Evolutionary conservation across 2,329 filamentous ascomycete genomes (phyloP), one percentile per base, ranked within the genome.

Genomic region (Botrytis deweyae): DNA sequence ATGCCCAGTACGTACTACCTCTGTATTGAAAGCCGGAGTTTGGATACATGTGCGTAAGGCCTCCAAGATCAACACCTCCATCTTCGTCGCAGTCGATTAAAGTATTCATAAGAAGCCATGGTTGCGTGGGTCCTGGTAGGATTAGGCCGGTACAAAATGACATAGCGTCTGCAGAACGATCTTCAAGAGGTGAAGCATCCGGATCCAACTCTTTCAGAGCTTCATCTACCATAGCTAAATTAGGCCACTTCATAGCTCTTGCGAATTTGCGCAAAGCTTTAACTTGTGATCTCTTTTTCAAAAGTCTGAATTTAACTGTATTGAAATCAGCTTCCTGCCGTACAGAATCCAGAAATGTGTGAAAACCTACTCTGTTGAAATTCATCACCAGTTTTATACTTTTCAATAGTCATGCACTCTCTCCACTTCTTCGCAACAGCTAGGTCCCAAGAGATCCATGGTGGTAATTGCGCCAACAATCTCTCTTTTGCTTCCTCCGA

Each of bases 21-120:
- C 90, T 90, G 80, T 94, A 93, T 82, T 94, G 92, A 79, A 94
- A 93, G 25, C 92, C 92, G 76, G 90, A 90, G 77, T 90, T 85
- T 0, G 91, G 90, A 74, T 91, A 87, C 77, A 91, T 86, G 58
- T 93, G 90, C 1, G 89, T 91, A 14, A 94, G 86, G 49, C 91
- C 86, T 18, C 90, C 89, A 25, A 94, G 86, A 12, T 89, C 84
- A 8, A 88, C 89, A 4, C 89, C 89, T 6, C 86, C 86, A 79
- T 93, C 91, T 2, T 89, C 89, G 78, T 94, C 92, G 77, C 92
- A 88, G 80, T 94, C 92, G 76, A 94, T 90, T 62, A 94, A 85
- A 6, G 91, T 88, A 80, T 93, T 94, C 91, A 94, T 94, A 64
- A 93, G 89, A 55, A 93, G 86, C 82, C 92, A 94, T 4, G 92